These are phyloP conservation scores for Rhododendron henanense DNA, from an alignment of 148 eudicot species.

Conservation along the genomic window DNA sequence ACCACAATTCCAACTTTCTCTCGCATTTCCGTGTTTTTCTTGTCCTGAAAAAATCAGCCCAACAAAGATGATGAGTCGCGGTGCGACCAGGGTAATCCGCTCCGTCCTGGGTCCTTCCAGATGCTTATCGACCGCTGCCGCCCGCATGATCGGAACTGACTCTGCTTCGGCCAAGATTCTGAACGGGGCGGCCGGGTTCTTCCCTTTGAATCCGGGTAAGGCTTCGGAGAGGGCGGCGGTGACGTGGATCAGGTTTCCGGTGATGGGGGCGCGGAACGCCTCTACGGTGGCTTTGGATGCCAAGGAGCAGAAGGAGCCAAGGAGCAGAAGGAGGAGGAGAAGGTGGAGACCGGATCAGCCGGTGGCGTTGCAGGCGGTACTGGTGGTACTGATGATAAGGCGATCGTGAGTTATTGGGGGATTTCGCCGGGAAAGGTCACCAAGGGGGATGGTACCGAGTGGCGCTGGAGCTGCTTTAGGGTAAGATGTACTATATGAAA, in stretches of 20 bases:
- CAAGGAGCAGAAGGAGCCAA: conserved; percentile 11
- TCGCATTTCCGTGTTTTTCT: neutral
- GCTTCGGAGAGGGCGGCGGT: conserved; percentile 18
- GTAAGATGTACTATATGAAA: too few relatives aligned
- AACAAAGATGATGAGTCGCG: conserved; percentile 42
- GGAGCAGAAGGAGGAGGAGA: too few relatives aligned
- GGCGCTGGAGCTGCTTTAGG: too few relatives aligned
- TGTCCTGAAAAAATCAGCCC: neutral
- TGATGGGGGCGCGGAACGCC: conserved; percentile 15
- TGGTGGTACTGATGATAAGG: too few relatives aligned
- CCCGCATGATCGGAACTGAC: neutral
- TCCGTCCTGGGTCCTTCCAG: conserved; percentile 24
- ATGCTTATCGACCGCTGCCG: conserved; percentile 31
- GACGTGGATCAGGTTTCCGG: conserved; percentile 30
- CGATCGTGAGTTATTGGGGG: too few relatives aligned
- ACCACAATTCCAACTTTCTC: neutral
- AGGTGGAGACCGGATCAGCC: too few relatives aligned
- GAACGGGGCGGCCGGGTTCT: neutral
- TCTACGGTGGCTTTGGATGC: conserved; percentile 31
- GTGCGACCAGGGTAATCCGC: conserved; percentile 38
- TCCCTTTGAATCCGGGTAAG: conserved; percentile 12
- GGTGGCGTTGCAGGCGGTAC: too few relatives aligned
- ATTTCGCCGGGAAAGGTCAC: too few relatives aligned
- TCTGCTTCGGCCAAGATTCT: conserved; percentile 3
- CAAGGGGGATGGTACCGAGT: too few relatives aligned